Percentiles rank a stretch among this genome's conserved stretches.
Conservation (phyloP, 2,329 filamentous ascomycete genomes). For the Ceratocystis variospora region DNA sequence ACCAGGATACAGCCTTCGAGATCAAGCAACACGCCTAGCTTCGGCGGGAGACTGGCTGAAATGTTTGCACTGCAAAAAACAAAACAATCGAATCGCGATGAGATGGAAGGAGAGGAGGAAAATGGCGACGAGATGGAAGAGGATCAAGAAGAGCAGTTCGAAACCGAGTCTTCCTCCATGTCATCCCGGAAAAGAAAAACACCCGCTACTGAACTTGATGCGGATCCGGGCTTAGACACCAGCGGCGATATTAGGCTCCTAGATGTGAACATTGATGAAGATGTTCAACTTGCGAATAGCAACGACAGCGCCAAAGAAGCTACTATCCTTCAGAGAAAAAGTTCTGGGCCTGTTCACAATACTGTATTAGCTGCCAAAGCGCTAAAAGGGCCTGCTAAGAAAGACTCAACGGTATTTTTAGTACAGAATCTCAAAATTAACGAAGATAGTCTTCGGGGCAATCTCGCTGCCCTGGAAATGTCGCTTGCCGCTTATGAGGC, state of each 20-base stretch:
- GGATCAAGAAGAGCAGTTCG: conserved; percentile 34
- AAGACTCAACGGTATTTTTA: conserved; percentile 13
- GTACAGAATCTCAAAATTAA: conserved; percentile 11
- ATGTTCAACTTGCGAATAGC: background rate
- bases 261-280: background rate
- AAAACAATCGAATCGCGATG: conserved; percentile 16
- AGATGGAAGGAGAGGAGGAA: conserved; percentile 23
- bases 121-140: conserved; percentile 23
- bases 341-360: background rate
- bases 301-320: background rate
- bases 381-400: conserved; percentile 5
- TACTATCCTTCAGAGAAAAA: background rate
- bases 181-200: conserved; percentile 10
- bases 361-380: background rate
- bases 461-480: conserved; percentile 8
- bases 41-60: conserved; percentile 32
- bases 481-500: conserved; percentile 2
- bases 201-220: conserved; percentile 2
- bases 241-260: conserved; percentile 10
- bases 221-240: background rate
- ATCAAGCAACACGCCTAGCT: conserved; percentile 26
- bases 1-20: background rate
- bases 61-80: conserved; percentile 30
- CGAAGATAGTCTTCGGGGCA: background rate
- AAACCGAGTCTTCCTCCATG: conserved; percentile 25